Evolutionary conservation across 345 rosid genomes (phyloP), one percentile per base, ranked within the genome.

Genomic region (Brassica nigra): DNA sequence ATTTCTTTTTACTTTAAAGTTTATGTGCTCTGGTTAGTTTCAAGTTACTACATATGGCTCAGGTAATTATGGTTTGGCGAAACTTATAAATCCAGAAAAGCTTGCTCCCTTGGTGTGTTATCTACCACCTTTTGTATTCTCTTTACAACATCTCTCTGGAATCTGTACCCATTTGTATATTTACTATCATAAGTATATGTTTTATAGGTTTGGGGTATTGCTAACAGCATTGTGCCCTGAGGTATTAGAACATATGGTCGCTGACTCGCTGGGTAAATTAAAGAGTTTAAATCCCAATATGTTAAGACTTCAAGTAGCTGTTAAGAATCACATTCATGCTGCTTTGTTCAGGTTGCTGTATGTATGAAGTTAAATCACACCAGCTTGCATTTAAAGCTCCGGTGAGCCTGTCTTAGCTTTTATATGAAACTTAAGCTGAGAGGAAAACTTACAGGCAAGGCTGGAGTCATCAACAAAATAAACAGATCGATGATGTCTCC

Each of bases 31-130:
- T 84, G 58, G 73, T 81, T 49, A 64, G 34, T 76, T 69, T 72
- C 16, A 54, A 18, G n/a, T n/a, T n/a, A n/a, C n/a, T n/a, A n/a
- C n/a, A n/a, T n/a, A 14, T 80, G 55, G 79, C 78, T 62, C 89
- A 95, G 97, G 99, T 84, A 96, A 92, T 81, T 91, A 90, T 77
- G 99, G 98, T 71, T 91, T 95, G 81, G 98, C 97, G 52, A 92
- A 91, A 85, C 89, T 95, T 63, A 89, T 91, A 23, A 87, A 91
- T 79, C 83, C 93, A 11, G 93, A 91, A 85, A 94, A 90, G 66
- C 97, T 92, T 66, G 86, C 90, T 81, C 89, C 98, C 68, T 84
- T 91, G 84, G 99, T 95, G 85, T 77, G 89, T 59, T 68, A n/a
- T n/a, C n/a, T 73, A 44, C 2, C 23, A 34, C 44, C 64, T 66